These are phyloP conservation scores for Amanita pallidorosea DNA, from an alignment of 768 basidiomycete species.

Conservation along the genomic window DNA sequence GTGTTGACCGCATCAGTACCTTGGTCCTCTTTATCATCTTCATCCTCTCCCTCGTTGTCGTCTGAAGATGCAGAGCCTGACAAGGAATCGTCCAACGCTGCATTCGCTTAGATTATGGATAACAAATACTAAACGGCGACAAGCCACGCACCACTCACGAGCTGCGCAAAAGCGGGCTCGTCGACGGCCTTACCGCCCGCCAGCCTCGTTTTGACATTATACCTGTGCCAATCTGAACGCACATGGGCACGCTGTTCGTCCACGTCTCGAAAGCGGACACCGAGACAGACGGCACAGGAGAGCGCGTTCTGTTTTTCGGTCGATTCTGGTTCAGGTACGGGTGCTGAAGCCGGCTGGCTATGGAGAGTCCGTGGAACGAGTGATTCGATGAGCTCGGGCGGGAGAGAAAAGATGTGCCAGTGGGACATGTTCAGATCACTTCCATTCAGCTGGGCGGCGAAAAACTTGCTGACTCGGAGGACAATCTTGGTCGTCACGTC, in stretches of 20 bases:
- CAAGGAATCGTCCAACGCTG: slow-evolving; percentile 77
- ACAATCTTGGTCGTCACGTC: too few relatives aligned
- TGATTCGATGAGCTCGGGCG: slow-evolving; percentile 54
- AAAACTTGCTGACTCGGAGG: too few relatives aligned
- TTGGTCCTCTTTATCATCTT: slow-evolving; percentile 8
- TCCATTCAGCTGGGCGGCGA: too few relatives aligned
- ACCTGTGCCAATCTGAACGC: slow-evolving; percentile 95
- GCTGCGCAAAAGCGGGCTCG: slow-evolving; percentile 60
- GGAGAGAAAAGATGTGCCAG: slow-evolving; percentile 61
- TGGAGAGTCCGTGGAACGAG: slow-evolving; percentile 51
- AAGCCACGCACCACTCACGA: slow-evolving; percentile 63
- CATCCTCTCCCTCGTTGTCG: slow-evolving; percentile 21
- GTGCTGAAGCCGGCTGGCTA: neutral
- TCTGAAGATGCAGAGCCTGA: slow-evolving; percentile 84
- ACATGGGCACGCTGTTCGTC: slow-evolving; percentile 82
- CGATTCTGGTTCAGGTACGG: neutral
- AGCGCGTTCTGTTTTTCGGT: slow-evolving; percentile 8
- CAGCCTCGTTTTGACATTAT: slow-evolving; percentile 83
- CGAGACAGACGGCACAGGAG: slow-evolving; percentile 52
- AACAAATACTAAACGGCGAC: neutral
- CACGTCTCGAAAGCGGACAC: slow-evolving; percentile 57
- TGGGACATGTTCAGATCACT: neutral
- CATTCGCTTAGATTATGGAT: neutral
- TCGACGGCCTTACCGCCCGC: slow-evolving; percentile 51
- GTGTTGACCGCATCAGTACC: slow-evolving; percentile 17